Base-by-base conservation (phyloP, 768 basidiomycete genomes). In the Tricholomella constricta region DNA sequence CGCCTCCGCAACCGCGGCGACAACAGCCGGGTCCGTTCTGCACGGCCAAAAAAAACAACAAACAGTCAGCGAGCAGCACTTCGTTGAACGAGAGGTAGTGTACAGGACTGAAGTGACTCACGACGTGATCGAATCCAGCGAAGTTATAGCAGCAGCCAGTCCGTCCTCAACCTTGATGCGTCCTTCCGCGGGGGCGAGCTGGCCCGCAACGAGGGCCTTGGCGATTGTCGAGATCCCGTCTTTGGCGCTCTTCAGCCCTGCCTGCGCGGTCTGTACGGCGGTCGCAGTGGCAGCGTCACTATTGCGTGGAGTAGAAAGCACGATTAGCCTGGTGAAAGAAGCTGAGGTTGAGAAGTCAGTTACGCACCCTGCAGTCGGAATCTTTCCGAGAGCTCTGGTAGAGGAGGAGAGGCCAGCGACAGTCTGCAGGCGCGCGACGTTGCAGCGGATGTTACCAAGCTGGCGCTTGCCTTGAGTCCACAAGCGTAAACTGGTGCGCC, bases 21-120 rank as follows among this genome's bases (percentile, higher is more conserved):
- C 34, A 14, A 58, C 52, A 40, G 54, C 48, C 14, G 57, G 52
- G 43, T 58, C 53, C 20, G 38, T 54, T 26, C 52, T 54, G 46
- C 6, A 51, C n/a, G n/a, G n/a, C n/a, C n/a, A n/a, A n/a, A n/a
- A n/a, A n/a, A n/a, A n/a, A n/a, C n/a, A n/a, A n/a, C n/a, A n/a
- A n/a, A n/a, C n/a, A n/a, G n/a, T n/a, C n/a, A n/a, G n/a, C n/a
- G n/a, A n/a, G n/a, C n/a, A n/a, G n/a, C n/a, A n/a, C n/a, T n/a
- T n/a, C n/a, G n/a, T n/a, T n/a, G n/a, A n/a, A n/a, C n/a, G n/a
- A n/a, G n/a, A n/a, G n/a, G n/a, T n/a, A n/a, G n/a, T n/a, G n/a
- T n/a, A n/a, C n/a, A n/a, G n/a, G n/a, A n/a, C n/a, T n/a, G n/a
- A 36, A 9, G 15, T 14, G 11, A 45, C 53, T 1, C 22, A 58